phyloP scores from a whole-genome alignment of 176 grass and related monocot genomes.

The Tuctoria greenei region DNA sequence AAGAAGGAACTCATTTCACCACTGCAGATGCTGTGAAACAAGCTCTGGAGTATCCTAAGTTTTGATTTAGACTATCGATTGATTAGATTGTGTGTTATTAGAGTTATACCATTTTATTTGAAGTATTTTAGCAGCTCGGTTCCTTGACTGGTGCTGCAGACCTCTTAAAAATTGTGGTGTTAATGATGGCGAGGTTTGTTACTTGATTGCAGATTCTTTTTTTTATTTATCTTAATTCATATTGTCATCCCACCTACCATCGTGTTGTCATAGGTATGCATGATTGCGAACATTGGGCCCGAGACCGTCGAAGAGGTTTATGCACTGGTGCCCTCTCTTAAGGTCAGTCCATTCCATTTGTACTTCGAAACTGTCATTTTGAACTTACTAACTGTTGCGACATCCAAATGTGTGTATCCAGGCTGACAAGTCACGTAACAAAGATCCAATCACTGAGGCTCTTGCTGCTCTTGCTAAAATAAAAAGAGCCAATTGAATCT shows the following conservation, averaged over 20 bases:
- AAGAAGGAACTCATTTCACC: slow-evolving; percentile 60
- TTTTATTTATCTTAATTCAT: slow-evolving; percentile 8
- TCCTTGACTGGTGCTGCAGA: slow-evolving; percentile 65
- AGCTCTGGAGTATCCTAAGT: slow-evolving; percentile 72
- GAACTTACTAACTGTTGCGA: neutral
- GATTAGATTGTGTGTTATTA: slow-evolving; percentile 15
- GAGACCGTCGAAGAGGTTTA: slow-evolving; percentile 87
- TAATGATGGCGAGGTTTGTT: slow-evolving; percentile 81
- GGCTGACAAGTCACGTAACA: slow-evolving; percentile 53
- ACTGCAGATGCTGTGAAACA: slow-evolving; percentile 61
- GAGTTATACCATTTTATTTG: slow-evolving; percentile 7
- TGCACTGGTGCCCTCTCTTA: slow-evolving; percentile 87
- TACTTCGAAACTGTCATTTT: slow-evolving; percentile 13
- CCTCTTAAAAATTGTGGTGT: slow-evolving; percentile 68
- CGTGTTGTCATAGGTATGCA: slow-evolving; percentile 59
- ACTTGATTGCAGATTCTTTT: slow-evolving; percentile 3
- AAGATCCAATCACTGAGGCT: slow-evolving; percentile 62
- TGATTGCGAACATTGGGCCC: slow-evolving; percentile 84
- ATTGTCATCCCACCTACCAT: slow-evolving; percentile 11
- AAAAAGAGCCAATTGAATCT: slow-evolving; percentile 59
- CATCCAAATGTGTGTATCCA: slow-evolving; percentile 33
- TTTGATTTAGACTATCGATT: slow-evolving; percentile 7
- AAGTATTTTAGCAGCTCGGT: slow-evolving; percentile 25
- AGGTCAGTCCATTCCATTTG: slow-evolving; percentile 54
- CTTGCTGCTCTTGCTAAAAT: slow-evolving; percentile 52